Base-by-base conservation (phyloP, 2,329 filamentous ascomycete genomes). In the Fusarium tanahbumbuense region DNA sequence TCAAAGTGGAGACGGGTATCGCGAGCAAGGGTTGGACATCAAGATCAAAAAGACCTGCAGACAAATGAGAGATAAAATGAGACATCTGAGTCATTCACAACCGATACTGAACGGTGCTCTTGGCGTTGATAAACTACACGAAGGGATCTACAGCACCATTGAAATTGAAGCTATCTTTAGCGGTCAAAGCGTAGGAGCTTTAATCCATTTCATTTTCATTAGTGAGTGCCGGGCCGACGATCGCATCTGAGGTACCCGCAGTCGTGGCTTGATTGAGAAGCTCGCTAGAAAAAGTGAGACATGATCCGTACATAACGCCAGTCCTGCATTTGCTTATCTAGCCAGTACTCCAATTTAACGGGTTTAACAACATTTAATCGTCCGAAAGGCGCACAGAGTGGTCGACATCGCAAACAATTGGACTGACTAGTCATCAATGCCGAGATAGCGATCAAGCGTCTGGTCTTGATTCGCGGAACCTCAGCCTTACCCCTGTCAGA, bases 401-500 rank as follows among this genome's bases (percentile, higher is more conserved):
- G 55, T 55, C 63, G 48, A 66, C 55, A 61, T 61, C 63, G 64
- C 54, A 58, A 50, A 15, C 18, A 23, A 50, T 22, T 11, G 25
- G 27, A 13, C 37, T 28, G 28, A 44, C 48, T 53, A 60, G 12
- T 45, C 25, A 12, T 18, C 40, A 45, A 48, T 66, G 57, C 62
- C 48, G 55, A 61, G 56, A 66, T 61, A 60, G n/a, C 49, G 44
- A 48, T 45, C 44, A 25, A 27, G 11, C 10, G 15, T 30, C 10
- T 12, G 20, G 15, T 16, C 25, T 23, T 66, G 62, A 67, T 66
- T 66, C 62, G 62, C 63, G 62, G 63, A 61, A 61, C 53, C 27
- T 22, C n/a, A 6, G 25, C 15, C 49, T 53, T 32, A 59, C 37
- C 56, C 56, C 42, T 45, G 63, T 30, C 44, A 27, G 8, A 23